A percentile compares a stretch with the other conserved stretches of the same genome.
phyloP scores from a whole-genome alignment of 306 rosid species.

The Castanospermum australe region DNA sequence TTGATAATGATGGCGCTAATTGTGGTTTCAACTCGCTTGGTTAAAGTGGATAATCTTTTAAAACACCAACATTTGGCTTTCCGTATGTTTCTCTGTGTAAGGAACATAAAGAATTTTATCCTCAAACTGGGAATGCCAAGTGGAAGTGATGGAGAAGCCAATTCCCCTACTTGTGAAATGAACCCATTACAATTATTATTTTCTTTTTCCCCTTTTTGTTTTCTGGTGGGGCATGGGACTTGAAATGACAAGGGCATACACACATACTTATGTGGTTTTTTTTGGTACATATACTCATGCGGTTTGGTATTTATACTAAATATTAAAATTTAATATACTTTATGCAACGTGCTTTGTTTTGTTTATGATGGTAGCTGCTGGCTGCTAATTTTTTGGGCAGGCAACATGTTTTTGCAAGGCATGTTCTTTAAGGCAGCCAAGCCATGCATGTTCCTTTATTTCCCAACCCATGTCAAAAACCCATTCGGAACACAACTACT shows the following conservation, averaged over 20 bases:
- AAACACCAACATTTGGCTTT: constrained; percentile 31
- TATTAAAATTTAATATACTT: background rate
- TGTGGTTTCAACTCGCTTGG: constrained; percentile 32
- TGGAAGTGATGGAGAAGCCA: constrained; percentile 42
- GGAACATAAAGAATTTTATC: constrained; percentile 55
- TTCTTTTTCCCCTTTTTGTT: background rate
- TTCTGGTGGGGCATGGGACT: constrained; percentile 12
- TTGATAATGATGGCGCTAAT: constrained; percentile 23
- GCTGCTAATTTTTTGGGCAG: constrained; percentile 36
- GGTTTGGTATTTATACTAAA: constrained; percentile 21
- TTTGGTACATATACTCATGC: constrained; percentile 27
- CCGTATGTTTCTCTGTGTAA: constrained; percentile 6
- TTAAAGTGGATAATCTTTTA: constrained; percentile 57
- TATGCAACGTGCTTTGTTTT: constrained; percentile 14
- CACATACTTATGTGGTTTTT: constrained; percentile 28
- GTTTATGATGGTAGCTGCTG: constrained; percentile 7
- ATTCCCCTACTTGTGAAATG: constrained; percentile 33
- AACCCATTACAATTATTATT: constrained; percentile 9
- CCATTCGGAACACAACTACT: constrained; percentile 36
- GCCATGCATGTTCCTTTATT: constrained; percentile 44
- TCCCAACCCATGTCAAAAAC: constrained; percentile 52
- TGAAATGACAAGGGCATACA: constrained; percentile 39
- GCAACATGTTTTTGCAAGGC: constrained; percentile 41
- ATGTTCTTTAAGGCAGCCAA: constrained; percentile 22
- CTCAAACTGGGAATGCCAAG: constrained; percentile 42